Conservation (phyloP, 352 stramenopile species). For the Pythium sukuiense region DNA sequence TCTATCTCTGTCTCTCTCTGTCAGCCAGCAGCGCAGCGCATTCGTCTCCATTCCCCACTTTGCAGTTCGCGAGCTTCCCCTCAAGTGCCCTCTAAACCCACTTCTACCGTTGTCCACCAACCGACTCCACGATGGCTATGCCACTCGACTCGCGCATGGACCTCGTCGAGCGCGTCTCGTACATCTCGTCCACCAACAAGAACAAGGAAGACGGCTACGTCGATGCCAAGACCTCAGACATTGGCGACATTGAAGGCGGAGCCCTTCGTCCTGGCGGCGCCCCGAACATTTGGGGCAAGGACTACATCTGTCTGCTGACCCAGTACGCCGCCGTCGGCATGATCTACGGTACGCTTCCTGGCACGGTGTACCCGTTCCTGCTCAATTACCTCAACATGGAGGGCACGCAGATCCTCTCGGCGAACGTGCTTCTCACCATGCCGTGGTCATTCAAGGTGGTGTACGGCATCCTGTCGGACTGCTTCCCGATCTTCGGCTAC, state of each 20-base stretch:
- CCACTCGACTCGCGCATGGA: not conserved
- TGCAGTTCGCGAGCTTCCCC: not conserved
- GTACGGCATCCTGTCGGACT: not conserved
- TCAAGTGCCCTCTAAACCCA: not conserved
- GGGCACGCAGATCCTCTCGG: slow-evolving; percentile 3
- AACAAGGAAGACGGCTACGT: not conserved
- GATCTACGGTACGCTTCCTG: not conserved
- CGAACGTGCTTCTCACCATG: not conserved
- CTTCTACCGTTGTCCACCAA: too few relatives aligned
- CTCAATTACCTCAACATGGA: slow-evolving; percentile 3
- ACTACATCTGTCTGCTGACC: not conserved
- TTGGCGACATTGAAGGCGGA: not conserved
- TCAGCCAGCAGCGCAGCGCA: not conserved
- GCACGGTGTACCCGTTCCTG: slow-evolving; percentile 1
- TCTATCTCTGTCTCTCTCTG: too few relatives aligned
- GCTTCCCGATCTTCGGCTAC: slow-evolving; percentile 5
- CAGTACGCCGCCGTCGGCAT: slow-evolving; percentile 1
- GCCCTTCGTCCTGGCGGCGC: not conserved
- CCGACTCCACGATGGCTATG: not conserved
- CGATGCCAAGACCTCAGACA: not conserved
- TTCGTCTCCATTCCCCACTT: not conserved
- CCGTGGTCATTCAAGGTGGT: not conserved
- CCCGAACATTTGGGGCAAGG: slow-evolving; percentile 4
- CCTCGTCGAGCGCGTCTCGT: slow-evolving; percentile 2
- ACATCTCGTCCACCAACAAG: not conserved